Conservation (phyloP, 2,329 filamentous ascomycete genomes). For the Sarocladium kiliense region DNA sequence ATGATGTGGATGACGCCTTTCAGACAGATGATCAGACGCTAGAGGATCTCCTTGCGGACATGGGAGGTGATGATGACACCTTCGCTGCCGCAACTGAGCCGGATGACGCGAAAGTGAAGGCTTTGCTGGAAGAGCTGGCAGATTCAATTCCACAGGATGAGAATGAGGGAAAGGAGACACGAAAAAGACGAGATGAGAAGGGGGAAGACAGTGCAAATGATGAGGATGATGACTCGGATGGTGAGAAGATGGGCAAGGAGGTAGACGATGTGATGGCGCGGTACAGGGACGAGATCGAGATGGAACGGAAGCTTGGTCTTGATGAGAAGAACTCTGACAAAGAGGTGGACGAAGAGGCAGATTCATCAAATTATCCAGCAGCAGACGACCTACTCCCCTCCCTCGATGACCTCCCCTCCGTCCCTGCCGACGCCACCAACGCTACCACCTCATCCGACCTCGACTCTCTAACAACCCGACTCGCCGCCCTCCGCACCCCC, state of each 20-base stretch:
- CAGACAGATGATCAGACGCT: conserved; percentile 47
- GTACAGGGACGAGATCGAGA: conserved; percentile 75
- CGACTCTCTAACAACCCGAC: not conserved
- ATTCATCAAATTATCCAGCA: conserved; percentile 5
- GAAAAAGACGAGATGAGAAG: too few species aligned
- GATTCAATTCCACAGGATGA: conserved; percentile 25
- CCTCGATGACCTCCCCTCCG: conserved; percentile 33
- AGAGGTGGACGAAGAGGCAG: conserved; percentile 10
- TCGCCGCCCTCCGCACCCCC: conserved; percentile 6
- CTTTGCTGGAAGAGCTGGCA: conserved; percentile 31
- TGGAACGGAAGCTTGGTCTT: conserved; percentile 63
- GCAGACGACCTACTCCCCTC: conserved; percentile 24
- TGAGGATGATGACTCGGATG: conserved; percentile 43
- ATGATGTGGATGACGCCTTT: conserved; percentile 33
- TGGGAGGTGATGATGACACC: conserved; percentile 27
- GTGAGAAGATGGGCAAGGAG: conserved; percentile 40
- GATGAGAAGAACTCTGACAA: conserved; percentile 25
- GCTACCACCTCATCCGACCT: conserved; percentile 24
- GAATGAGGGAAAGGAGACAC: not conserved
- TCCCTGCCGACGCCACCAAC: conserved; percentile 34
- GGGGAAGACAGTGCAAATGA: too few species aligned
- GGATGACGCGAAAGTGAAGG: conserved; percentile 27
- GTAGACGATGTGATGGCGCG: conserved; percentile 61
- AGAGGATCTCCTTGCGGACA: conserved; percentile 44
- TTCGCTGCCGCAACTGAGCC: conserved; percentile 17